phyloP scores from a whole-genome alignment of 306 rosid genomes.

The Medicago lupulina region DNA sequence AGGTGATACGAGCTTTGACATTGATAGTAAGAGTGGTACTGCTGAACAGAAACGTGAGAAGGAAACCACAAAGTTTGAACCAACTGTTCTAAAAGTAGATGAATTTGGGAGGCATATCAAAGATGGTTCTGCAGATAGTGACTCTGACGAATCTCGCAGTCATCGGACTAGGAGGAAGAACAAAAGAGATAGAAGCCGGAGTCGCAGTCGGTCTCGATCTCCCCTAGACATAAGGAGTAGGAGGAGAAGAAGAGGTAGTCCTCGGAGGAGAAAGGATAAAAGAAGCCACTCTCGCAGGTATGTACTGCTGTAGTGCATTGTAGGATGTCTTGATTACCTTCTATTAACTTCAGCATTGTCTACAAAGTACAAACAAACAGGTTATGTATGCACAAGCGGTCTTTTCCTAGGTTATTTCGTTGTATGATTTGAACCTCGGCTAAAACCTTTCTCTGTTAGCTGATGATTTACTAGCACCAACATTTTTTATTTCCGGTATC shows the following conservation, averaged over 20 bases:
- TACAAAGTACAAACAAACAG: conserved; percentile 2
- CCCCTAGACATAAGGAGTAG: conserved; percentile 57
- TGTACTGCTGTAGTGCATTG: conserved; percentile 27
- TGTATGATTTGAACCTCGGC: conserved; percentile 22
- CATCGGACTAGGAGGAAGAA: conserved; percentile 49
- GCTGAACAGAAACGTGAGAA: conserved; percentile 52
- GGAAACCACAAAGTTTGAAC: conserved; percentile 50
- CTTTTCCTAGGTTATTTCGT: conserved; percentile 33
- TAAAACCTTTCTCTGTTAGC: conserved; percentile 28
- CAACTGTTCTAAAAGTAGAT: conserved; percentile 65
- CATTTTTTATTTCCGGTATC: neutral
- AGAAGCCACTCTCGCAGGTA: conserved; percentile 92
- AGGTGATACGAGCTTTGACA: conserved; percentile 46
- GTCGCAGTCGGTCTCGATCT: conserved; percentile 74
- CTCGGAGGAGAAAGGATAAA: conserved; percentile 73
- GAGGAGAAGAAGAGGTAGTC: conserved; percentile 69
- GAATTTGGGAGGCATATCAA: conserved; percentile 82
- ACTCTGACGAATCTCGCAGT: conserved; percentile 65
- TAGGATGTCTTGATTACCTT: conserved; percentile 38
- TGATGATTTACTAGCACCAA: conserved; percentile 12
- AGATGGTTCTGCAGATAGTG: conserved; percentile 78
- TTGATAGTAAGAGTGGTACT: conserved; percentile 39
- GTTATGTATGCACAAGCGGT: conserved; percentile 17
- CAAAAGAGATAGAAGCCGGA: conserved; percentile 72
- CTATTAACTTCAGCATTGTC: conserved; percentile 29